These are phyloP conservation scores for Anthostomella pinea DNA, from an alignment of 2,329 filamentous ascomycete genomes.

Conservation along the genomic window DNA sequence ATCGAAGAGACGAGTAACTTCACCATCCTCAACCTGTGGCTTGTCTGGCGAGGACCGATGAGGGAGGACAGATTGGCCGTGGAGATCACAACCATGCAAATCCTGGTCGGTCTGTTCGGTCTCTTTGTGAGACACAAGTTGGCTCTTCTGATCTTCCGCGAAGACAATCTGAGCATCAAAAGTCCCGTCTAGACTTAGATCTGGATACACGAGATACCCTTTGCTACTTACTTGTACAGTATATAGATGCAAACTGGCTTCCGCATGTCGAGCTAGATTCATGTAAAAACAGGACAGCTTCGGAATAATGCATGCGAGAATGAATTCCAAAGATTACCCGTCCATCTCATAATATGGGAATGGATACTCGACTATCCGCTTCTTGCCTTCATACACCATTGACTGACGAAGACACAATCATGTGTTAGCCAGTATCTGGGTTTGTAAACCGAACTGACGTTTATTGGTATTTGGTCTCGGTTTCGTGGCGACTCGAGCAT, in stretches of 20 bases:
- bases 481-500: too few species aligned
- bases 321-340: too few species aligned
- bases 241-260: neutral
- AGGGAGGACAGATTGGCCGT: constrained; percentile 79
- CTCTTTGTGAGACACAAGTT: constrained; percentile 83
- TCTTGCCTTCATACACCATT: too few species aligned
- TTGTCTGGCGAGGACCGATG: constrained; percentile 91
- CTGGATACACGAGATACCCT: neutral
- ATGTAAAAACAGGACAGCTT: too few species aligned
- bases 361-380: too few species aligned
- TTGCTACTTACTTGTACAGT: constrained; percentile 1
- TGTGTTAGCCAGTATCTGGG: too few species aligned
- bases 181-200: constrained; percentile 22
- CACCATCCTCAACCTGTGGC: constrained; percentile 92
- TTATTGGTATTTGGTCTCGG: too few species aligned
- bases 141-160: constrained; percentile 83
- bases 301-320: too few species aligned
- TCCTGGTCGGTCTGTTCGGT: constrained; percentile 71
- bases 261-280: too few species aligned
- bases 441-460: too few species aligned
- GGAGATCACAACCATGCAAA: constrained; percentile 79
- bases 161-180: constrained; percentile 68
- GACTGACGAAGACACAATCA: too few species aligned
- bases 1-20: constrained; percentile 85
- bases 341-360: too few species aligned